Evolutionary conservation across 1,284 basidiomycete species (phyloP), one percentile per base, ranked within the genome.

Genomic region (Laetiporus sulphureus): DNA sequence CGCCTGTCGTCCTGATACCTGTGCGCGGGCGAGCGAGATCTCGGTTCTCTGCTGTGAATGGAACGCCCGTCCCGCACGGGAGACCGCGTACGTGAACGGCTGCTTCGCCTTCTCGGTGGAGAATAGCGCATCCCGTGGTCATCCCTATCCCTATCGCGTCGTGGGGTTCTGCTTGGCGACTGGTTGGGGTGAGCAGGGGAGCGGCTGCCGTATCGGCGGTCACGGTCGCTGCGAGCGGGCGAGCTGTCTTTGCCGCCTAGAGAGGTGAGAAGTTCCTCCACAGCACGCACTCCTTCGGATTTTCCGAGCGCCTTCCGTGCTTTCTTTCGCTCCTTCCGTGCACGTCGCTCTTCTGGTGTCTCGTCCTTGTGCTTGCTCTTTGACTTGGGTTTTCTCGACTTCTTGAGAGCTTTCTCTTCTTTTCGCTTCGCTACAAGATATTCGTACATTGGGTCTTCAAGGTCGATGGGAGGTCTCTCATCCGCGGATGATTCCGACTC

Each of bases 401-500:
- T 81, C 61, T 78, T 79, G 39, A 66, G 56, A 3, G 72, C 75
- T 51, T 79, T 83, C 56, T 79, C 75, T 57, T 87, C 83, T 56
- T 70, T 75, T 52, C 80, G 72, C 59, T 85, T 71, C 13, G 78
- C 71, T 35, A 88, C 64, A 15, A 94, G 68, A 61, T 91, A 98
- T 46, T 91, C 90, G 15, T 86, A 81, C 96, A 99, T 99, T 0
- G 96, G 96, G 64, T 99, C 96, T 58, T 98, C 92, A 4, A 90
- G 86, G 61, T 98, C 94, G 44, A 94, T 85, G 4, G 78, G 74
- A 36, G 81, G 79, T 13, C 71, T 75, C 13, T 82, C 77, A 3
- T 76, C 75, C 6, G 71, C 83, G 4, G 79, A 81, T 4, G 80
- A 80, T 34, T 83, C 79, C 10, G 78, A 78, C 5, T 55, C 72